These are phyloP conservation scores for Ilyonectria robusta DNA, from an alignment of 2,329 filamentous ascomycete species.

Conservation along the genomic window DNA sequence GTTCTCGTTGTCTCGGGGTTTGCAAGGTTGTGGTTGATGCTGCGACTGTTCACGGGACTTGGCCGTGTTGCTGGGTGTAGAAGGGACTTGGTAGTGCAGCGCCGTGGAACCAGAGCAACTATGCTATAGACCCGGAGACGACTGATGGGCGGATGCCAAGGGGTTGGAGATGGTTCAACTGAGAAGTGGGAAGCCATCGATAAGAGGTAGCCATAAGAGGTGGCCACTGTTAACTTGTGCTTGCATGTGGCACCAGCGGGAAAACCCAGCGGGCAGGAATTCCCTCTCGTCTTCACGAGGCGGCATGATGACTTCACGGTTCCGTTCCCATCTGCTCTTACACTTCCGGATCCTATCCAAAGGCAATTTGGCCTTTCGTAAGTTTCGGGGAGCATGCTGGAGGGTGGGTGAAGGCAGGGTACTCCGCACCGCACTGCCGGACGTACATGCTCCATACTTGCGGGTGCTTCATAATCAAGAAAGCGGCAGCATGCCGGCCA, in stretches of 20 bases:
- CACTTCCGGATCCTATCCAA: too few species aligned
- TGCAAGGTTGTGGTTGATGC: neutral
- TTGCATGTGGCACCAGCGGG: too few species aligned
- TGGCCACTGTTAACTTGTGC: neutral
- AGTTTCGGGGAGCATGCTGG: too few species aligned
- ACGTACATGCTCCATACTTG: neutral
- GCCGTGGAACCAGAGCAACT: constrained; percentile 7
- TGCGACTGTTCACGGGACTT: neutral
- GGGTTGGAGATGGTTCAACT: neutral
- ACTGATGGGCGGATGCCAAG: neutral
- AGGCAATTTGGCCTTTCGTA: too few species aligned
- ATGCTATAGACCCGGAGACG: neutral
- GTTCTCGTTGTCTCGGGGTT: neutral
- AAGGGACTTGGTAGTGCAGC: neutral
- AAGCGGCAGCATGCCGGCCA: constrained; percentile 9
- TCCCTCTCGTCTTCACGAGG: too few species aligned
- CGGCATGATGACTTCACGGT: too few species aligned
- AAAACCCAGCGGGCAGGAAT: too few species aligned
- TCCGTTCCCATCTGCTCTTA: too few species aligned
- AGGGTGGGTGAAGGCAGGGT: too few species aligned
- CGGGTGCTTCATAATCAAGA: neutral
- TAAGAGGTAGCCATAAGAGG: constrained; percentile 1
- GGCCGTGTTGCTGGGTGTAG: neutral
- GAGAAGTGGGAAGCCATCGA: neutral
- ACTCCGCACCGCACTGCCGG: neutral